Conservation (phyloP, 2,329 filamentous ascomycete genomes). For the Curvularia lunata region DNA sequence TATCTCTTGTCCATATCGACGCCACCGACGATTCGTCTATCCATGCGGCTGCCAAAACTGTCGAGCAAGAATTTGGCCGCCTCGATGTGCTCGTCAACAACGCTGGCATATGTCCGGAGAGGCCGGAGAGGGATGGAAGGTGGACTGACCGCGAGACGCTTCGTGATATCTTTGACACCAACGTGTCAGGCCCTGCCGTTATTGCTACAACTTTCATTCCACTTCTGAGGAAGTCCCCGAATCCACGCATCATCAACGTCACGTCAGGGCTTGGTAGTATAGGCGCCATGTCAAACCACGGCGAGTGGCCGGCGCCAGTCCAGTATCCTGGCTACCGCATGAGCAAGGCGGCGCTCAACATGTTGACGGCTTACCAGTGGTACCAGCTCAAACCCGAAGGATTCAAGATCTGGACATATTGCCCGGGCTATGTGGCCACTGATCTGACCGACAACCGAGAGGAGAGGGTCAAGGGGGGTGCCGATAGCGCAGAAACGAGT, state of each 20-base stretch:
- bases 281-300: constrained; percentile 24
- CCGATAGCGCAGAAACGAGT: constrained; percentile 42
- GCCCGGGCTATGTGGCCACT: constrained; percentile 42
- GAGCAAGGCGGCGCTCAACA: constrained; percentile 48
- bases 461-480: constrained; percentile 17
- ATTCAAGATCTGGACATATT: constrained; percentile 40
- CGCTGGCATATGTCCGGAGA: constrained; percentile 63
- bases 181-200: constrained; percentile 46
- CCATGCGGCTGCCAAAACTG: constrained; percentile 40
- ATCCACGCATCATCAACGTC: constrained; percentile 47
- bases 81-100: constrained; percentile 89
- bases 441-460: constrained; percentile 33
- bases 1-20: constrained; percentile 47
- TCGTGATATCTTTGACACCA: constrained; percentile 43
- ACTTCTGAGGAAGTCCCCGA: constrained; percentile 41
- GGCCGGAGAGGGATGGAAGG: constrained; percentile 8
- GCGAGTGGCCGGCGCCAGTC: constrained; percentile 2
- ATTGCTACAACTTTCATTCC: constrained; percentile 44
- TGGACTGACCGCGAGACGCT: constrained; percentile 28
- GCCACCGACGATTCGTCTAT: constrained; percentile 46
- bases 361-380: constrained; percentile 46
- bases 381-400: constrained; percentile 46
- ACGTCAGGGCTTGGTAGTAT: constrained; percentile 45
- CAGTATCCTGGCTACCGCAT: constrained; percentile 37
- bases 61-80: constrained; percentile 36